Conservation (phyloP, 257 asterid species). For the Salvia splendens region DNA sequence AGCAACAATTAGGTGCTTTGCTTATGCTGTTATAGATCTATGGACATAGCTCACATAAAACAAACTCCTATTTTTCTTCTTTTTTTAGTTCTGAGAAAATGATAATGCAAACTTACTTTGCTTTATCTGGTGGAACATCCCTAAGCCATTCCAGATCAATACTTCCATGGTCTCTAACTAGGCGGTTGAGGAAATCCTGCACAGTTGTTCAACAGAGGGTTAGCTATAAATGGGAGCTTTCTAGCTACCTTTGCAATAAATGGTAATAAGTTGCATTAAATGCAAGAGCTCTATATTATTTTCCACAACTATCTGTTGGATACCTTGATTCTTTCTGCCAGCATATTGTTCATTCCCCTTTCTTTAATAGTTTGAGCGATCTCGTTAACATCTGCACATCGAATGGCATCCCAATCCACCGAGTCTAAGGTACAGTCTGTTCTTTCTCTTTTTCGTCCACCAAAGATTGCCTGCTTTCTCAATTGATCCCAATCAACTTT, state of each 20-base stretch:
- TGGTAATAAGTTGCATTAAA: neutral
- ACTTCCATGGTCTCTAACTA: constrained; percentile 86
- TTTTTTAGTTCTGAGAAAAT: neutral
- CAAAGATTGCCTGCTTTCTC: constrained; percentile 52
- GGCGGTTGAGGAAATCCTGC: constrained; percentile 85
- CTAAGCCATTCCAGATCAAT: constrained; percentile 93
- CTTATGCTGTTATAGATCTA: constrained; percentile 20
- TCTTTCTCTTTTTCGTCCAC: constrained; percentile 54
- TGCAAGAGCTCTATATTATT: constrained; percentile 13
- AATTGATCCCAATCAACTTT: constrained; percentile 72
- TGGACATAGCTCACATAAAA: constrained; percentile 22
- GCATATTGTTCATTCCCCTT: constrained; percentile 96
- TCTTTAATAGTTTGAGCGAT: constrained; percentile 83
- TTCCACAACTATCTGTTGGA: constrained; percentile 20
- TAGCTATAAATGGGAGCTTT: constrained; percentile 28
- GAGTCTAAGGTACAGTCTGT: constrained; percentile 70
- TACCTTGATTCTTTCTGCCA: constrained; percentile 93
- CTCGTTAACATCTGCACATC: constrained; percentile 76
- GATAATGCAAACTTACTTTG: constrained; percentile 59
- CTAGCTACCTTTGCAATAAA: constrained; percentile 17
- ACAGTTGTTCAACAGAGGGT: constrained; percentile 33
- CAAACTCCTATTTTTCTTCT: constrained; percentile 64
- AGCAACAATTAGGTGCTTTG: constrained; percentile 23
- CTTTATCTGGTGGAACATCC: constrained; percentile 91
- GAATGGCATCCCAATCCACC: constrained; percentile 90